A percentile compares a stretch with the other conserved stretches of the same genome.
Evolutionary conservation across 306 rosid genomes (phyloP).

Genomic region (Carpinus fangiana): DNA sequence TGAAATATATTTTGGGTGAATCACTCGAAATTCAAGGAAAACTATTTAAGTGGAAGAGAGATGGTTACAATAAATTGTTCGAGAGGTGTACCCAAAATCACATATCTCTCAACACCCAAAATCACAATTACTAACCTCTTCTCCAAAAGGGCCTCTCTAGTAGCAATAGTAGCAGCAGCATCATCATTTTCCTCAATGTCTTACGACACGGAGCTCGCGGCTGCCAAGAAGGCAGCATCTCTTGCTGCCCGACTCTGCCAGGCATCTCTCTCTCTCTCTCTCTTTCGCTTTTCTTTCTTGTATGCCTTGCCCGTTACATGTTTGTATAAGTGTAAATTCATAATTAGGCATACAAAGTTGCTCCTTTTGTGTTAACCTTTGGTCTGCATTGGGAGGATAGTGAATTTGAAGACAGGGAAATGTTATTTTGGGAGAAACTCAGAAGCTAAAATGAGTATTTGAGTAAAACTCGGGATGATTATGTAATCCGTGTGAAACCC

Average conservation of each 20-base stretch:
- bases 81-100: slow-evolving; percentile 29
- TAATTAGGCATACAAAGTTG: background rate
- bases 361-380: background rate
- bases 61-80: slow-evolving; percentile 31
- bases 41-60: background rate
- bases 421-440: slow-evolving; percentile 5
- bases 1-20: background rate
- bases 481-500: background rate
- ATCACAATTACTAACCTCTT: slow-evolving; percentile 23
- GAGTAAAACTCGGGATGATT: background rate
- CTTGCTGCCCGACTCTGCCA: slow-evolving; percentile 90
- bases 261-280: slow-evolving; percentile 36
- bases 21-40: background rate
- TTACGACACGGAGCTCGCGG: slow-evolving; percentile 83
- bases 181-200: slow-evolving; percentile 57
- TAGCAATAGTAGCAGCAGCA: slow-evolving; percentile 23
- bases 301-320: background rate
- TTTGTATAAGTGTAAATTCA: background rate
- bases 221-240: slow-evolving; percentile 87
- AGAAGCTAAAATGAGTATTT: slow-evolving; percentile 13
- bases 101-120: slow-evolving; percentile 24
- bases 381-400: background rate
- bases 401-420: background rate
- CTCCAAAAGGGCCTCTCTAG: slow-evolving; percentile 15
- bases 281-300: background rate